Evolutionary conservation across 1,284 basidiomycete genomes (phyloP).

Genomic region (Megacollybia platyphylla): DNA sequence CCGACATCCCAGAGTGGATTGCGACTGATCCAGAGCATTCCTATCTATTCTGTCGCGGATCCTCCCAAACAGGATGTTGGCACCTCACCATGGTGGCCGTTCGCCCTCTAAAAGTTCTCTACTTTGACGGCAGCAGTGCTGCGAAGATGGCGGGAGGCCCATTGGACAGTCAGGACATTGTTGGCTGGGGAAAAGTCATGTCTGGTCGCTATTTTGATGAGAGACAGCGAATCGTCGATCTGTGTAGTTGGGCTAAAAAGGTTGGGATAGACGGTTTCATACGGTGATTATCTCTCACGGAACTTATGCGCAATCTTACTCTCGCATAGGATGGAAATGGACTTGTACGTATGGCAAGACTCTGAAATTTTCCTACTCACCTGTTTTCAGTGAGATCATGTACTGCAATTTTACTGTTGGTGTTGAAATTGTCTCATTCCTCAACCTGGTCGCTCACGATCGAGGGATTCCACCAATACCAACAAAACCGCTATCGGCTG

Average conservation of each 20-base stretch:
- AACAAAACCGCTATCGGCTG: neutral
- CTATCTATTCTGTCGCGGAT: slow-evolving; percentile 17
- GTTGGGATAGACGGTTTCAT: slow-evolving; percentile 24
- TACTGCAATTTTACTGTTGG: slow-evolving; percentile 32
- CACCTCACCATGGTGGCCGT: slow-evolving; percentile 21
- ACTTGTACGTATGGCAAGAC: slow-evolving; percentile 22
- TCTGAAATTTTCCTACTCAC: neutral
- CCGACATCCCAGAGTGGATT: slow-evolving; percentile 23
- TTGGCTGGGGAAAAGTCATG: slow-evolving; percentile 19
- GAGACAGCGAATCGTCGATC: slow-evolving; percentile 14
- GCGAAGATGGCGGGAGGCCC: slow-evolving; percentile 20
- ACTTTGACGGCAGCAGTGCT: slow-evolving; percentile 30
- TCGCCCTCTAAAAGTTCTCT: slow-evolving; percentile 24
- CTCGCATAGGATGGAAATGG: slow-evolving; percentile 29
- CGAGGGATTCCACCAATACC: neutral
- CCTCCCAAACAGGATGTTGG: slow-evolving; percentile 16
- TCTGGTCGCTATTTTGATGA: slow-evolving; percentile 14
- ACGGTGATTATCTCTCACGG: slow-evolving; percentile 12
- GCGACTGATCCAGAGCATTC: slow-evolving; percentile 32
- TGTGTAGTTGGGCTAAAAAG: slow-evolving; percentile 22
- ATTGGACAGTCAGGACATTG: slow-evolving; percentile 29
- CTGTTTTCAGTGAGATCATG: slow-evolving; percentile 31
- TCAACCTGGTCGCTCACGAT: slow-evolving; percentile 9
- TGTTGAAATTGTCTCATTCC: slow-evolving; percentile 21
- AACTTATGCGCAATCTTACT: neutral